Percentiles rank a stretch among this genome's conserved stretches.
Conservation (phyloP, 176 grass and related monocot genomes). For the Juncus effusus region DNA sequence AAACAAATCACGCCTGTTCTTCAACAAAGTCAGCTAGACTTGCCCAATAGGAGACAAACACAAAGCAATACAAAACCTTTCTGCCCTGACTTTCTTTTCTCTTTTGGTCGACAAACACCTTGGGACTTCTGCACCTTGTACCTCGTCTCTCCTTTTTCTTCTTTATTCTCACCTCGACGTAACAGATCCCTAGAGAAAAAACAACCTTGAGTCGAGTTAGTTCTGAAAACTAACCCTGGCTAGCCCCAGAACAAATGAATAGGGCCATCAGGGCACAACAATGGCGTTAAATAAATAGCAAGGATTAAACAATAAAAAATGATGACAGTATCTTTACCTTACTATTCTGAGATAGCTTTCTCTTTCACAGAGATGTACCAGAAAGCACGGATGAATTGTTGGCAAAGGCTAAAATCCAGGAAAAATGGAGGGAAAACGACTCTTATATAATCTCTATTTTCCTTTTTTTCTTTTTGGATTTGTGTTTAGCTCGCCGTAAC, state of each 20-base stretch:
- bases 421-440: constrained; percentile 53
- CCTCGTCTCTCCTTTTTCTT: constrained; percentile 1
- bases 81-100: constrained; percentile 14
- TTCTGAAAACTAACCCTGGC: neutral
- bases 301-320: constrained; percentile 5
- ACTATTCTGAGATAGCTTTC: constrained; percentile 26
- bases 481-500: constrained; percentile 77
- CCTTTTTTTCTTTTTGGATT: constrained; percentile 35
- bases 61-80: constrained; percentile 6
- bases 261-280: constrained; percentile 2
- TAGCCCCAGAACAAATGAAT: constrained; percentile 22
- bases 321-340: constrained; percentile 2
- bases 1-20: constrained; percentile 23
- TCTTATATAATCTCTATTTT: constrained; percentile 44
- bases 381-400: constrained; percentile 78
- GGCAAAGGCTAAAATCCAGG: constrained; percentile 67
- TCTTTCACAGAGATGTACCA: constrained; percentile 16
- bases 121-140: constrained; percentile 22
- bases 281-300: constrained; percentile 31
- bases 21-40: constrained; percentile 13
- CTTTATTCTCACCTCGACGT: neutral
- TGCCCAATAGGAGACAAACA: constrained; percentile 20
- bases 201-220: neutral
- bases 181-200: constrained; percentile 12
- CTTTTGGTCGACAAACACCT: constrained; percentile 31